phyloP scores from a whole-genome alignment of 2,329 filamentous ascomycete genomes.

The Beauveria caledonica region DNA sequence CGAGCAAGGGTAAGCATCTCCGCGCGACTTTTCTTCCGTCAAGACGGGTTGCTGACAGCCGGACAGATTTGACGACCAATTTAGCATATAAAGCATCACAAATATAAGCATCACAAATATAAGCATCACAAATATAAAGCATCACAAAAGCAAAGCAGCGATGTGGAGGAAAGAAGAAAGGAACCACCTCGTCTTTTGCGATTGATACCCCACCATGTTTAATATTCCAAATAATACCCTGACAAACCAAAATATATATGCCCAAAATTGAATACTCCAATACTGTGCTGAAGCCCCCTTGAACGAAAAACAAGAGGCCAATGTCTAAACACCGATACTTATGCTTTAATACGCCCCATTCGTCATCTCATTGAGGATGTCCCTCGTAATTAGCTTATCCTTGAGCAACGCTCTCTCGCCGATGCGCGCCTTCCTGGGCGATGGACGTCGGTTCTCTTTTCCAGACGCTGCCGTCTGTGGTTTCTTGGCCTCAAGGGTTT shows the following conservation, averaged over 20 bases:
- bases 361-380: conserved; percentile 68
- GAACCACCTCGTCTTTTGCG: neutral
- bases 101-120: too few species aligned
- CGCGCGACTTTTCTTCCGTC: neutral
- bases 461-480: conserved; percentile 15
- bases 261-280: conserved; percentile 12
- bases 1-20: conserved; percentile 36
- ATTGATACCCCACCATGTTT: neutral
- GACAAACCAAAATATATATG: conserved; percentile 5
- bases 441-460: conserved; percentile 39
- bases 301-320: neutral
- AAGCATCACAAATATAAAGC: too few species aligned
- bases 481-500: conserved; percentile 15
- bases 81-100: conserved; percentile 1
- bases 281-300: conserved; percentile 1
- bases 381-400: conserved; percentile 59
- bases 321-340: conserved; percentile 3
- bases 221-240: conserved; percentile 11
- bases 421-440: conserved; percentile 48
- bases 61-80: conserved; percentile 10
- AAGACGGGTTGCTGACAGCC: neutral
- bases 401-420: conserved; percentile 56
- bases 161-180: neutral
- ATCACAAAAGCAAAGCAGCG: neutral
- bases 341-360: conserved; percentile 31